Percentiles rank a stretch among this genome's conserved stretches.
Conservation (phyloP, 2,329 filamentous ascomycete species). For the Whalleya microplaca region DNA sequence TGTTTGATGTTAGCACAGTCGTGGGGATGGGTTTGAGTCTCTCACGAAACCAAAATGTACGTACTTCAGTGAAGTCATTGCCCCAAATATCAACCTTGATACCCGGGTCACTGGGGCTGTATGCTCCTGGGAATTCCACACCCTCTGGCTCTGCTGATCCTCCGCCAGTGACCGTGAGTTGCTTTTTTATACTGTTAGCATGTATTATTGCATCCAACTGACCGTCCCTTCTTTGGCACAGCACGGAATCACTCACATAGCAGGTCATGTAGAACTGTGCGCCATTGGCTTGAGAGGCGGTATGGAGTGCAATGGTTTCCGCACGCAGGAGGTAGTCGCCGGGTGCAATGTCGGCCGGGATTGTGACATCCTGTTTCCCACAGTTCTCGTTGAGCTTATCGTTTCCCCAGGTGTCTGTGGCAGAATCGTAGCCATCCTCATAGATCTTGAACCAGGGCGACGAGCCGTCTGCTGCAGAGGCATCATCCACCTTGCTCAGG, state of each 20-base stretch:
- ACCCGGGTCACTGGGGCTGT: constrained; percentile 50
- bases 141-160: constrained; percentile 46
- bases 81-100: constrained; percentile 52
- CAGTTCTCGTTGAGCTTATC: constrained; percentile 26
- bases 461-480: constrained; percentile 47
- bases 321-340: constrained; percentile 48
- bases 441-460: constrained; percentile 57
- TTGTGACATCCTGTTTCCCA: constrained; percentile 41
- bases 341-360: constrained; percentile 43
- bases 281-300: constrained; percentile 34
- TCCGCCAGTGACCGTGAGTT: constrained; percentile 51
- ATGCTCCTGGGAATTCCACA: constrained; percentile 53
- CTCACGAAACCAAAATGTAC: too few species aligned
- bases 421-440: constrained; percentile 42
- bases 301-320: constrained; percentile 48
- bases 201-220: background rate
- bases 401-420: constrained; percentile 40
- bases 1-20: too few species aligned
- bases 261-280: constrained; percentile 35
- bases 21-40: too few species aligned
- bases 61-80: constrained; percentile 31
- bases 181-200: constrained; percentile 28
- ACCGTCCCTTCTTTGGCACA: too few species aligned
- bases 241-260: constrained; percentile 26
- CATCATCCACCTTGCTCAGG: constrained; percentile 51